Percentiles rank a stretch among this genome's conserved stretches.
Evolutionary conservation across 2,329 filamentous ascomycete species (phyloP).

Genomic region (Pseudonectria buxi): DNA sequence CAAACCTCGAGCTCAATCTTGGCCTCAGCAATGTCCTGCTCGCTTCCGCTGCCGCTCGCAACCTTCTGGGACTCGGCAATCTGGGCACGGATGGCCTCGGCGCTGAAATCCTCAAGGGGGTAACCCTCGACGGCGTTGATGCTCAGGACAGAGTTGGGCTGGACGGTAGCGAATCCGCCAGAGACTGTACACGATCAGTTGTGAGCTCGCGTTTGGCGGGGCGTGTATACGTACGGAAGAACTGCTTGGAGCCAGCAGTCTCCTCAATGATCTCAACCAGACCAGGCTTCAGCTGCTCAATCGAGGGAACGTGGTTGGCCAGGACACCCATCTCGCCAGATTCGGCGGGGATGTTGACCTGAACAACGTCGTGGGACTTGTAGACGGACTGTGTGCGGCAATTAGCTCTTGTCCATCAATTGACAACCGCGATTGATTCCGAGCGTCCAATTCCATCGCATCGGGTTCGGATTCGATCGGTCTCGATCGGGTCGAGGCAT

Average conservation of each 20-base stretch:
- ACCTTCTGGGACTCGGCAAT: slow-evolving; percentile 96
- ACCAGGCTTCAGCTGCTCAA: slow-evolving; percentile 97
- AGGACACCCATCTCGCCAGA: slow-evolving; percentile 99
- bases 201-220: slow-evolving; percentile 4
- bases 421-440: slow-evolving; percentile 15
- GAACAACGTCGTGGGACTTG: slow-evolving; percentile 66
- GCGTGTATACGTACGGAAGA: slow-evolving; percentile 74
- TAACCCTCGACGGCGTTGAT: slow-evolving; percentile 98
- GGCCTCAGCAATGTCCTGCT: slow-evolving; percentile 96
- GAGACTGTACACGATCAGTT: slow-evolving; percentile 57
- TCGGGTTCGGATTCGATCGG: slow-evolving; percentile 15
- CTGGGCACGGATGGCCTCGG: slow-evolving; percentile 81
- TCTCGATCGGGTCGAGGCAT: slow-evolving; percentile 36
- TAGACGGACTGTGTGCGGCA: slow-evolving; percentile 59
- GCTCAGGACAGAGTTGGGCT: slow-evolving; percentile 90
- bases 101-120: slow-evolving; percentile 91
- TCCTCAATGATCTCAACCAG: slow-evolving; percentile 95
- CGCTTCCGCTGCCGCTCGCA: slow-evolving; percentile 80
- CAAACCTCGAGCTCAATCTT: slow-evolving; percentile 96
- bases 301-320: slow-evolving; percentile 96
- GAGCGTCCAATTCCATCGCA: slow-evolving; percentile 23
- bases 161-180: slow-evolving; percentile 92
- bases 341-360: slow-evolving; percentile 98
- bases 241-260: slow-evolving; percentile 83
- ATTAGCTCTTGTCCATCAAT: slow-evolving; percentile 37